Base-by-base conservation (phyloP, 306 rosid genomes). In the Cucumis sativus region DNA sequence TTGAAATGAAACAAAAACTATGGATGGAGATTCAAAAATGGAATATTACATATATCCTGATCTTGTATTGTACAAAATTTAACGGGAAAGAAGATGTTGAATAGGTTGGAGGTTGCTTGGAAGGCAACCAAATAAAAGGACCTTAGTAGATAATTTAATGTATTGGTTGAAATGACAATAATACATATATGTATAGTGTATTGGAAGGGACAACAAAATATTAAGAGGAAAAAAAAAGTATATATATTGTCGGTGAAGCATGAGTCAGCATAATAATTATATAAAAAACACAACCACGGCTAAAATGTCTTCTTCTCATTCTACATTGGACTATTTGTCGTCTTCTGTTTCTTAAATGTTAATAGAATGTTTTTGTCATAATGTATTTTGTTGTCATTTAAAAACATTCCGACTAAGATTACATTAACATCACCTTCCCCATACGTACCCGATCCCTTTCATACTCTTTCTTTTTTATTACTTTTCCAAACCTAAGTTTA, bases 381-480 rank as follows among this genome's bases (percentile, higher is more conserved):
- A 47, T 23, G 40, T 47, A 70, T 20, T 7, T 21, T 70, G 57
- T 14, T 70, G n/a, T 1, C 37, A 70, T 70, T 70, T 70, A 70
- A 45, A 20, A 70, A 70, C 75, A 70, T 70, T 70, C 75, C 75
- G 58, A 70, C 75, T 70, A 70, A 70, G 75, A 70, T 70, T 45
- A 68, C 74, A 68, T 68, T 68, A 65, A 65, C 72, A 65, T 40
- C 33, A 41, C 11, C 74, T 35, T 65, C 25, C 7, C 18, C 49
- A 17, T 68, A 68, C 18, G 74, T 41, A 20, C 20, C 25, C 25
- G 25, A 23, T 10, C 35, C 18, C 18, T 41, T 68, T 68, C 74
- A 39, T 10, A 39, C 74, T 41, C 35, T 23, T 23, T 23, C 6
- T 41, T n/a, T 41, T 35, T 65, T 37, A 64, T 3, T 35, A 16